phyloP scores from a whole-genome alignment of 148 eudicot species.

The Rhododendron henanense region DNA sequence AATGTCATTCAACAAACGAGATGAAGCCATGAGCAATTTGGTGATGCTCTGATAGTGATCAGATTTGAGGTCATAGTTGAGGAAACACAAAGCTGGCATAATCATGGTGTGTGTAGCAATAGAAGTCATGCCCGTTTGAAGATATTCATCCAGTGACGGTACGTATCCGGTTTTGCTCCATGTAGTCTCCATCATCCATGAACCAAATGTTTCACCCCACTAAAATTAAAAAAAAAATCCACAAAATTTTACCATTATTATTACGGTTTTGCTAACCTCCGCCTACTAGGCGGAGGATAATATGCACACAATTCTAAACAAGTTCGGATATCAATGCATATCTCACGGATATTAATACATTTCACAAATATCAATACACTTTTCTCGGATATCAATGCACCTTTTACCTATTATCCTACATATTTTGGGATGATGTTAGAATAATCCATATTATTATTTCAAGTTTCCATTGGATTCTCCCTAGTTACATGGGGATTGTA shows the following conservation, averaged over 20 bases:
- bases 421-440: too few relatives aligned
- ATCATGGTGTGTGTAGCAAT: slow-evolving; percentile 25
- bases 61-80: slow-evolving; percentile 15
- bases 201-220: slow-evolving; percentile 38
- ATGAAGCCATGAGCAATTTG: slow-evolving; percentile 31
- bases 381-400: too few relatives aligned
- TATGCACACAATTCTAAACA: too few relatives aligned
- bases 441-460: not conserved
- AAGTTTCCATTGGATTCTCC: not conserved
- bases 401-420: too few relatives aligned
- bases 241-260: not conserved
- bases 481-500: too few relatives aligned
- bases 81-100: slow-evolving; percentile 27
- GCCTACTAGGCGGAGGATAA: too few relatives aligned
- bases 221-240: not conserved
- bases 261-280: too few relatives aligned
- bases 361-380: too few relatives aligned
- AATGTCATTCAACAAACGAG: slow-evolving; percentile 43
- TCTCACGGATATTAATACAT: too few relatives aligned
- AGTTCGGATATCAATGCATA: too few relatives aligned
- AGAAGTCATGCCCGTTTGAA: slow-evolving; percentile 33
- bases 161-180: slow-evolving; percentile 36
- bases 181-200: slow-evolving; percentile 44
- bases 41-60: slow-evolving; percentile 19
- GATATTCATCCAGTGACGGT: slow-evolving; percentile 41